Evolutionary conservation across 2,329 filamentous ascomycete species (phyloP).

Genomic region (Ceratocystis variospora): DNA sequence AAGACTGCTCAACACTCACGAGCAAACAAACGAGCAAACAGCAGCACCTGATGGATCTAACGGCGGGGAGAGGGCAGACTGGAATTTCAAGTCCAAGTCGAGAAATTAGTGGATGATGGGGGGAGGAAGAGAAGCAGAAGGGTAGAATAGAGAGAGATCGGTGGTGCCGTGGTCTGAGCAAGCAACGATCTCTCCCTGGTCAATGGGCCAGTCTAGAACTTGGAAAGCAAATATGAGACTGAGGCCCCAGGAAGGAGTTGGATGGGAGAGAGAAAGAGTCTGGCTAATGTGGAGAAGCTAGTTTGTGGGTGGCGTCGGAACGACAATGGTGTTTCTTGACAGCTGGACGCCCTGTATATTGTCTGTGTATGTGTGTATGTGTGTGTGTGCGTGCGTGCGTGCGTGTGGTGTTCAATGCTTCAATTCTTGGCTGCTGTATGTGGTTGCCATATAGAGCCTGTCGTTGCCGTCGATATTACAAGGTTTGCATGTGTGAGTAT

Average conservation of each 20-base stretch:
- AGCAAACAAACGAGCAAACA: too few relatives aligned
- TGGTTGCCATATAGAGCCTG: not conserved
- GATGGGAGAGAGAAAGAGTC: too few relatives aligned
- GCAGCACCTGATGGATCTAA: too few relatives aligned
- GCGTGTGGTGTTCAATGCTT: not conserved
- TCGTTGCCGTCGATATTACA: not conserved
- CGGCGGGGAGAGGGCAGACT: too few relatives aligned
- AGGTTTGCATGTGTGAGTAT: not conserved
- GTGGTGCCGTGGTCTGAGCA: conserved; percentile 10
- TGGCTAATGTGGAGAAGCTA: not conserved
- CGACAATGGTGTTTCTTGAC: not conserved
- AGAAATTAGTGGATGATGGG: not conserved
- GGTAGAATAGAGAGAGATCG: conserved; percentile 10
- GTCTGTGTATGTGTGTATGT: not conserved
- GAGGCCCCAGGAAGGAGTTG: not conserved
- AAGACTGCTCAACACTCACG: too few relatives aligned
- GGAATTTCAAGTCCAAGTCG: not conserved
- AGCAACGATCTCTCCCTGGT: conserved; percentile 15
- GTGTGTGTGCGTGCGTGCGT: not conserved
- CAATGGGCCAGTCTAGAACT: conserved; percentile 8
- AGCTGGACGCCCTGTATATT: not conserved
- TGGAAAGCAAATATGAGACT: conserved; percentile 1
- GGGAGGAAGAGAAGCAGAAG: not conserved
- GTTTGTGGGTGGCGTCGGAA: not conserved
- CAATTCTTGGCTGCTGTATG: not conserved